These are phyloP conservation scores for Fusarium multiceps DNA, from an alignment of 2,329 filamentous ascomycete species.

Conservation along the genomic window DNA sequence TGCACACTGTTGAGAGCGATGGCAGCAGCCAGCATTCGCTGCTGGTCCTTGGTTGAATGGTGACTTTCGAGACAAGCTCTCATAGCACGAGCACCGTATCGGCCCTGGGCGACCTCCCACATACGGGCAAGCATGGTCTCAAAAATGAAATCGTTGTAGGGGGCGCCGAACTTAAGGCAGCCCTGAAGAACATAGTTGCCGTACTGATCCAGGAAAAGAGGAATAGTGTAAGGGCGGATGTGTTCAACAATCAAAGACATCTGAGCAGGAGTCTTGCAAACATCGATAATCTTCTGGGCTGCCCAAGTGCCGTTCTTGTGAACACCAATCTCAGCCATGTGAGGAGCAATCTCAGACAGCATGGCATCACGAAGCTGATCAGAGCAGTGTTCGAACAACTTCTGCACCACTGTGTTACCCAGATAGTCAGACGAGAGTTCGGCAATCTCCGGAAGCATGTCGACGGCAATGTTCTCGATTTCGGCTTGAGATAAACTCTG, in stretches of 20 bases:
- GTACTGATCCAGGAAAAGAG: slow-evolving; percentile 95
- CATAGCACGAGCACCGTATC: slow-evolving; percentile 96
- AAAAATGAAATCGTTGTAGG: slow-evolving; percentile 96
- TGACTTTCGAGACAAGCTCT: slow-evolving; percentile 96
- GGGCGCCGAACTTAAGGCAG: slow-evolving; percentile 89
- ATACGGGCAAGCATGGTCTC: slow-evolving; percentile 95
- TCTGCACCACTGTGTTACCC: slow-evolving; percentile 99
- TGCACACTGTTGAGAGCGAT: slow-evolving; percentile 98
- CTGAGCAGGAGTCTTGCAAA: slow-evolving; percentile 85
- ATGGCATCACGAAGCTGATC: slow-evolving; percentile 91
- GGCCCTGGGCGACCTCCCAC: slow-evolving; percentile 92
- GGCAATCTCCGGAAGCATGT: slow-evolving; percentile 96
- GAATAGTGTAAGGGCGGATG: slow-evolving; percentile 86
- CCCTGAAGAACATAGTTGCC: slow-evolving; percentile 99
- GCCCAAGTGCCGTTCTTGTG: slow-evolving; percentile 99
- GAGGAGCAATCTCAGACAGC: slow-evolving; percentile 87
- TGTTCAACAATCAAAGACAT: slow-evolving; percentile 87
- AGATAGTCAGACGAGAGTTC: slow-evolving; percentile 96
- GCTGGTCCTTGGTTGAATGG: slow-evolving; percentile 93
- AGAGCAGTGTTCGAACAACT: slow-evolving; percentile 96
- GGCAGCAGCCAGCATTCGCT: slow-evolving; percentile 90
- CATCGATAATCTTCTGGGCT: slow-evolving; percentile 98
- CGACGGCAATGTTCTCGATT: slow-evolving; percentile 90
- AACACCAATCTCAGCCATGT: slow-evolving; percentile 94
- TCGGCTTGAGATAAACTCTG: slow-evolving; percentile 86